Evolutionary conservation across 2,329 filamentous ascomycete species (phyloP), one percentile per base, ranked within the genome.

Genomic region (Monilinia aucupariae): DNA sequence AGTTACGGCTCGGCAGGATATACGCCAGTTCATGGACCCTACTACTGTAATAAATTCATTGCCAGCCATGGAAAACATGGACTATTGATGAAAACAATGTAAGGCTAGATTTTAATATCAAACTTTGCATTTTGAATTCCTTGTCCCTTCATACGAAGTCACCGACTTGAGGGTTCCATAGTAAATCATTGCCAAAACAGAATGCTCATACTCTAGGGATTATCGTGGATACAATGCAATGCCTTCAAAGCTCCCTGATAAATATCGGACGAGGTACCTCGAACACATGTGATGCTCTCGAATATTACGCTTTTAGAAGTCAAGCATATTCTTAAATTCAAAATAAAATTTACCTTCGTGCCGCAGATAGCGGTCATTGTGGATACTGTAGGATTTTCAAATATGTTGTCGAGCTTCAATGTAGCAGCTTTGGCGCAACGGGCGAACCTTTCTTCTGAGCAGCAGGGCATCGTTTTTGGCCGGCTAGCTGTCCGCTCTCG

Each of bases 381-480:
- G 32, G 22, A 50, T 25, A 30, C 34, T 37, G 45, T 59, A 25
- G 30, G 9, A 34, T 37, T 13, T 25, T 4, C 15, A 8, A 37
- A 59, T 48, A 20, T 59, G 43, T 48, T 5, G 30, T 34, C n/a
- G 27, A 37, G n/a, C 43, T 20, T 59, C 9, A 59, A 59, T 59
- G n/a, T 30, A 47, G 41, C 43, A 22, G 43, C 30, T 37, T 37
- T 34, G 25, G 30, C 15, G 15, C 55, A 59, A 37, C 48, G 30
- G 4, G 55, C 43, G 12, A 48, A 48, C 4, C 13, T 59, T 30
- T 15, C 22, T 47, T 15, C 20, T n/a, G 15, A 10, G 17, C 32
- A n/a, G 17, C 30, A n/a, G 10, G 13, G 17, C 5, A 13, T 13
- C 13, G 25, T 37, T 32, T 37, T n/a, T 50, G 22, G 17, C 30